Conservation (phyloP, 805 yeast species). For the Hanseniaspora jakobsenii region DNA sequence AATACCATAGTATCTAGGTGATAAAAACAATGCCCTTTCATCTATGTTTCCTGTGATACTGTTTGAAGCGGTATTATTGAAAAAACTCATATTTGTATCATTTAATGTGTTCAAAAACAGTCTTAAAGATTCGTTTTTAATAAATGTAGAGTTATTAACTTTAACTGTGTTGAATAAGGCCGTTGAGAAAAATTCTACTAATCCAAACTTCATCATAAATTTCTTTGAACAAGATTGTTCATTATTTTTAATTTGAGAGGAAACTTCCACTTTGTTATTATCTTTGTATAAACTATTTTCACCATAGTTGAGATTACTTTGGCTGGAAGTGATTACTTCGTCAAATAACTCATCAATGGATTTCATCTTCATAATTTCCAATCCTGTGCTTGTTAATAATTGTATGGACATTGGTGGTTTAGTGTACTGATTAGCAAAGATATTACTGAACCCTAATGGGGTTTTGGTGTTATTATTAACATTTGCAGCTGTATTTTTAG, state of each 20-base stretch:
- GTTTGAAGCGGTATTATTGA: not conserved
- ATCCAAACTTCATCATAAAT: slow-evolving; percentile 69
- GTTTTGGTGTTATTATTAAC: slow-evolving; percentile 36
- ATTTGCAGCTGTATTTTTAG: slow-evolving; percentile 2
- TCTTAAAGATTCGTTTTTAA: slow-evolving; percentile 34
- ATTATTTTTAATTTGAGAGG: slow-evolving; percentile 48
- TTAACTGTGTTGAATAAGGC: slow-evolving; percentile 76
- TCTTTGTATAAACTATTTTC: not conserved
- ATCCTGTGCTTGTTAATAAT: slow-evolving; percentile 66
- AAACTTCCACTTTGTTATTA: not conserved
- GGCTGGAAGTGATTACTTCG: slow-evolving; percentile 42
- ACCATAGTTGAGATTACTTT: too few relatives aligned
- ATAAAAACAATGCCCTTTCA: slow-evolving; percentile 43
- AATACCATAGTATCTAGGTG: slow-evolving; percentile 85
- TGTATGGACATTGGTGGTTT: slow-evolving; percentile 60
- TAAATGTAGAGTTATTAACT: slow-evolving; percentile 44
- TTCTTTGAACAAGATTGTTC: too few relatives aligned
- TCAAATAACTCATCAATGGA: slow-evolving; percentile 72
- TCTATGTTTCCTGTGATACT: slow-evolving; percentile 15
- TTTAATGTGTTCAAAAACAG: slow-evolving; percentile 27
- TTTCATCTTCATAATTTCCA: slow-evolving; percentile 62
- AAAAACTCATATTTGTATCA: slow-evolving; percentile 6
- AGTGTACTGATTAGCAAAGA: slow-evolving; percentile 75
- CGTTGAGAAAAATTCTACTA: slow-evolving; percentile 80
- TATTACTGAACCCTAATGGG: slow-evolving; percentile 70